Percentiles rank a stretch among this genome's conserved stretches.
These are phyloP conservation scores for Dichotomocladium elegans DNA, from an alignment of 371 early-diverging fungal species.

Conservation along the genomic window DNA sequence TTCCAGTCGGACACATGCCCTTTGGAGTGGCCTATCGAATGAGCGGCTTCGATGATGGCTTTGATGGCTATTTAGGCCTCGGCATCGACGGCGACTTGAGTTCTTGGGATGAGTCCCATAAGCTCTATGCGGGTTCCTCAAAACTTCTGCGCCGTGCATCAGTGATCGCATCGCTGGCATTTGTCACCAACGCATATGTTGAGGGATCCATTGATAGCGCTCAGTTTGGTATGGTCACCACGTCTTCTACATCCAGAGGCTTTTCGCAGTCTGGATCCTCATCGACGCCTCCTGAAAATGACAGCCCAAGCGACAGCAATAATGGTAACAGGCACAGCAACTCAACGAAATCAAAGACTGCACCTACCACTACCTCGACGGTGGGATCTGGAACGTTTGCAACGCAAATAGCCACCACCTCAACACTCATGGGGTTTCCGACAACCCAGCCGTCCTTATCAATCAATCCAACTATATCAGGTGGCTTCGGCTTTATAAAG, in stretches of 20 bases:
- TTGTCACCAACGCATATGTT: constrained; percentile 38
- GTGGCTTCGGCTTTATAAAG: constrained; percentile 28
- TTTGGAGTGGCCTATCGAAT: constrained; percentile 44
- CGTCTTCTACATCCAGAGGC: constrained; percentile 9
- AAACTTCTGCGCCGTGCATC: constrained; percentile 22
- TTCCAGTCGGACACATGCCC: constrained; percentile 34
- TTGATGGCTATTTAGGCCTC: constrained; percentile 48
- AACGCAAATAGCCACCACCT: too few species aligned
- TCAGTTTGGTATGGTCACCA: constrained; percentile 45
- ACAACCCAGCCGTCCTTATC: too few species aligned
- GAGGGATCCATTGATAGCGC: constrained; percentile 31
- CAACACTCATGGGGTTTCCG: too few species aligned
- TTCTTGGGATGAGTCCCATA: too few species aligned
- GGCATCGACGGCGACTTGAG: constrained; percentile 37
- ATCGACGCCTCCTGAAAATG: too few species aligned
- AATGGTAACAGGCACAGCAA: not conserved
- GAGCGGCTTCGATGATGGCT: constrained; percentile 35
- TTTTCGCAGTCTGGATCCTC: too few species aligned
- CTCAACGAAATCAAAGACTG: not conserved
- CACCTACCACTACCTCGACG: not conserved
- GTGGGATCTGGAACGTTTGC: too few species aligned
- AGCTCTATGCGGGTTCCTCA: constrained; percentile 5
- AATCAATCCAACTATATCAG: too few species aligned
- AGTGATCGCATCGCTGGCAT: constrained; percentile 22
- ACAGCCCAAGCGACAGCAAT: not conserved